These are phyloP conservation scores for Maudiozyma serrabonitensis DNA, from an alignment of 805 yeast species.

Conservation along the genomic window DNA sequence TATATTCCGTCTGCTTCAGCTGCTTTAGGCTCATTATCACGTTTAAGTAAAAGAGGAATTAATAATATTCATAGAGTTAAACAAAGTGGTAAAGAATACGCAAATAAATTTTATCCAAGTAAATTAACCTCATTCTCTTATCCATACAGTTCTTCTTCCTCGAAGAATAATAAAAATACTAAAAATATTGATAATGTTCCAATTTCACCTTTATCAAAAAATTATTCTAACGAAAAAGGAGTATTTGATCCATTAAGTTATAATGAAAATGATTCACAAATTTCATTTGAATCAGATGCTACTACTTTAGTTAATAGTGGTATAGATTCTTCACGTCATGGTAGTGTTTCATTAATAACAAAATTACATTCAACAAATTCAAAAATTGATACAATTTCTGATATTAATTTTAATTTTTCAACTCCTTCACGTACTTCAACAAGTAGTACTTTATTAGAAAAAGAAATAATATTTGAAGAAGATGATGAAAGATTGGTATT, in stretches of 20 bases:
- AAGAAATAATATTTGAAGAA: neutral
- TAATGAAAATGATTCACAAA: constrained; percentile 7
- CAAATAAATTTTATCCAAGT: constrained; percentile 1
- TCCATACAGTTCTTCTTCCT: neutral
- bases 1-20: constrained; percentile 1
- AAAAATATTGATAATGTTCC: no score
- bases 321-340: neutral
- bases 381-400: neutral
- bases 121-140: neutral
- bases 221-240: no score
- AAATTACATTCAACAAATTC: neutral
- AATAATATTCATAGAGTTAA: constrained; percentile 8
- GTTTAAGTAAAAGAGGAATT: constrained; percentile 8
- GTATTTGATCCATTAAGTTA: neutral
- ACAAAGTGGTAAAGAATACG: constrained; percentile 8
- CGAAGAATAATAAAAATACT: no score
- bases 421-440: constrained; percentile 2
- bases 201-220: no score
- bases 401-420: neutral
- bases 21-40: constrained; percentile 9
- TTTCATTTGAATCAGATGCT: constrained; percentile 14
- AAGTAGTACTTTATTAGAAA: neutral
- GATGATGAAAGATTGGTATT: neutral
- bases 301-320: constrained; percentile 11
- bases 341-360: neutral